A percentile compares a stretch with the other conserved stretches of the same genome.
These are phyloP conservation scores for Actinomortierella wolfii DNA, from an alignment of 371 early-diverging fungal species.

Conservation along the genomic window DNA sequence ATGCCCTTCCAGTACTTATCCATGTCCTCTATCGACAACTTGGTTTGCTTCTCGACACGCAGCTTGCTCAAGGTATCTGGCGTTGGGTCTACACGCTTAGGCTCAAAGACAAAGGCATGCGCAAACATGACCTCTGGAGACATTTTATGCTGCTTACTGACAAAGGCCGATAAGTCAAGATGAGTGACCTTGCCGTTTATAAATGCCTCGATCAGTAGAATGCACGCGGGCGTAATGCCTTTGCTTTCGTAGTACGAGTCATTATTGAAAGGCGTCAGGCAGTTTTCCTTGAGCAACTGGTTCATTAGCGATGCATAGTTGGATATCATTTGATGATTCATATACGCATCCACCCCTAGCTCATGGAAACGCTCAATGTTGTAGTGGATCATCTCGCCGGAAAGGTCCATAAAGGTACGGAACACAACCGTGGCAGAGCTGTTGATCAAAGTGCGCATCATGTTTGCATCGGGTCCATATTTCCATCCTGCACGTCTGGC, in stretches of 20 bases:
- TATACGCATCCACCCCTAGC: too few species aligned
- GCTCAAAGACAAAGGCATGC: slow-evolving; percentile 7
- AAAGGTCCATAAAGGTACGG: too few species aligned
- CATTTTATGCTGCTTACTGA: slow-evolving; percentile 1
- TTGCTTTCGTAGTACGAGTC: background rate
- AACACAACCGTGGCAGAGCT: too few species aligned
- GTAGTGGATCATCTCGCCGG: too few species aligned
- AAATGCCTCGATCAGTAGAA: slow-evolving; percentile 12
- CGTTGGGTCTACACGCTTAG: too few species aligned
- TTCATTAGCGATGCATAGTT: too few species aligned
- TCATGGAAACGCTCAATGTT: too few species aligned
- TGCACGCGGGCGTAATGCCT: slow-evolving; percentile 10
- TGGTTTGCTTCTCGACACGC: too few species aligned
- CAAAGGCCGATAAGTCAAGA: slow-evolving; percentile 19
- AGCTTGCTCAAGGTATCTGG: too few species aligned
- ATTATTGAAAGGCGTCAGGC: too few species aligned
- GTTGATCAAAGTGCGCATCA: slow-evolving; percentile 2
- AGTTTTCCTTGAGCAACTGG: too few species aligned
- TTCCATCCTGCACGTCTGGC: slow-evolving; percentile 24
- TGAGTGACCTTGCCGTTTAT: slow-evolving; percentile 13
- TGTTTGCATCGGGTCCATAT: slow-evolving; percentile 24
- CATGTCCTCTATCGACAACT: slow-evolving; percentile 16
- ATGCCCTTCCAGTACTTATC: slow-evolving; percentile 18
- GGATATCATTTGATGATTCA: too few species aligned
- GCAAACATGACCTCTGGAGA: slow-evolving; percentile 9